A percentile compares a stretch with the other conserved stretches of the same genome.
Evolutionary conservation across 768 basidiomycete species (phyloP).

Genomic region (Lepiota brunneoincarnata): DNA sequence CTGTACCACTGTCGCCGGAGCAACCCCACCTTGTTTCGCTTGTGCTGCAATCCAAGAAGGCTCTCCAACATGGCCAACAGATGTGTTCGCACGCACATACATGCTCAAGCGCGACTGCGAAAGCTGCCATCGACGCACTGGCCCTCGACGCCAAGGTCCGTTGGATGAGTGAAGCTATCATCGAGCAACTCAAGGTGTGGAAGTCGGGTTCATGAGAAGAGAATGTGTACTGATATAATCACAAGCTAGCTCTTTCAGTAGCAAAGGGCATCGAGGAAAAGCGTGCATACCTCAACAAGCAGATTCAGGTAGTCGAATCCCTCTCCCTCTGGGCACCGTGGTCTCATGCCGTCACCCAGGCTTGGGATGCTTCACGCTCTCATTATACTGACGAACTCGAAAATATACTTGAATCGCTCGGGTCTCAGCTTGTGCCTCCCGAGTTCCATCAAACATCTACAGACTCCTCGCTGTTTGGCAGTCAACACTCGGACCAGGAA

Average conservation of each 20-base stretch:
- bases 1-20: constrained; percentile 23
- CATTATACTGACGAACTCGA: constrained; percentile 66
- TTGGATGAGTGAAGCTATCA: constrained; percentile 73
- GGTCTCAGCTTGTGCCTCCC: constrained; percentile 71
- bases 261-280: constrained; percentile 76
- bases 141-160: constrained; percentile 77
- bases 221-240: background rate
- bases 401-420: constrained; percentile 66
- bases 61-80: constrained; percentile 73
- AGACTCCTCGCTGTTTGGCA: constrained; percentile 78
- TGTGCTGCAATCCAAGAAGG: constrained; percentile 80
- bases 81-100: constrained; percentile 67
- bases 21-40: constrained; percentile 72
- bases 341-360: constrained; percentile 34
- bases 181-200: constrained; percentile 73
- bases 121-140: constrained; percentile 66
- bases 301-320: constrained; percentile 51
- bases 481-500: constrained; percentile 57
- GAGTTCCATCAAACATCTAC: constrained; percentile 68
- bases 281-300: constrained; percentile 54
- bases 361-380: constrained; percentile 67
- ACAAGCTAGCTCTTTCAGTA: constrained; percentile 67
- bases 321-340: background rate
- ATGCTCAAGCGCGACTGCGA: constrained; percentile 64
- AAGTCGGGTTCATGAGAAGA: background rate